Base-by-base conservation (phyloP, 441 rosid genomes). In the Hura crepitans region DNA sequence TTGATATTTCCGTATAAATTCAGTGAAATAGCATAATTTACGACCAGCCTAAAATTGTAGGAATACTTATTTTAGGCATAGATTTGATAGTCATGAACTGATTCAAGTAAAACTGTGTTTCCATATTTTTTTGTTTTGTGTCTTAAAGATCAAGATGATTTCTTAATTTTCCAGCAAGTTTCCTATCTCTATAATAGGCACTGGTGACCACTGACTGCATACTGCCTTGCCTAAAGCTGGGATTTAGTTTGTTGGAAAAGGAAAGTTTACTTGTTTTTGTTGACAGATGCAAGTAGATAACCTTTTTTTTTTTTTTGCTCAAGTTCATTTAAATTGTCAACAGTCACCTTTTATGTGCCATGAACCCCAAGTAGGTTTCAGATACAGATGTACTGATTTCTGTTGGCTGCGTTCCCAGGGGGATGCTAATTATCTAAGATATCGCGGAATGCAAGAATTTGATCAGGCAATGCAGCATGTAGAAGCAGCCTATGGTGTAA, bases 391-490 rank as follows among this genome's bases (percentile, higher is more conserved):
- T 23, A 6, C 68, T 62, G 27, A 68, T 46, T 22, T 18, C 14
- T 64, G 11, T 73, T 67, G 73, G 56, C 63, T 78, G 67, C 74
- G 15, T 59, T 50, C 28, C 33, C 77, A 95, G 86, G 97, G 96
- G 23, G 93, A 95, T 81, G 95, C 99, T 20, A 76, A 81, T 0
- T 92, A 78, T 81, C 87, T 95, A 57, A 82, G 96, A 77, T 95
- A 92, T 76, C 85, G 8, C 17, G 96, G 99, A 68, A 70, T 95
- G 86, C 97, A 90, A 87, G 97, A 95, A 85, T 95, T 95, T 79
- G 97, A 95, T 82, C 86, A 50, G 71, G 96, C 93, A 47, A 95
- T 95, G 97, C 99, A 95, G 75, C 93, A 95, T 78, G 72, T 89
- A 47, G 97, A 95, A 78, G 97, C 78, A 63, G 84, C 66, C 13